These are phyloP conservation scores for Phialophora tarda DNA, from an alignment of 2,329 filamentous ascomycete species.

Conservation along the genomic window DNA sequence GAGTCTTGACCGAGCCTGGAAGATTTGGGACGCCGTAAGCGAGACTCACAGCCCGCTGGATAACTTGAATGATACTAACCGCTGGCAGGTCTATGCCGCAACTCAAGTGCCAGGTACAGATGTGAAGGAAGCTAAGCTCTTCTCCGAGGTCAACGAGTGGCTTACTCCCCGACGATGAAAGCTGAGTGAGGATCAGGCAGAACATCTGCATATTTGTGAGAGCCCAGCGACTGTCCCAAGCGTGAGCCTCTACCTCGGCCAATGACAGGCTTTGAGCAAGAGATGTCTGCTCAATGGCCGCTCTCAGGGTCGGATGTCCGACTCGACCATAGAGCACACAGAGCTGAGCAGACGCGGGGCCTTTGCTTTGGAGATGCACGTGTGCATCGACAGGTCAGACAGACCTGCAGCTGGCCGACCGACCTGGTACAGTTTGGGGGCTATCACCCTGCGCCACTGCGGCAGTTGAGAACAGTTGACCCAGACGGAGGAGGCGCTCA, in stretches of 20 bases:
- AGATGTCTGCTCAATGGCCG: neutral
- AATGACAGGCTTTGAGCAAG: neutral
- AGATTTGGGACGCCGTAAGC: constrained; percentile 67
- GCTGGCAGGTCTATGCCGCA: constrained; percentile 59
- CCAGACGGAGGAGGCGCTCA: neutral
- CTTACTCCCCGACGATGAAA: constrained; percentile 44
- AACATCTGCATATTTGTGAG: neutral
- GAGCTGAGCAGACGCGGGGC: neutral
- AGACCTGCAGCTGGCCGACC: neutral
- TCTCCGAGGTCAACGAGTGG: constrained; percentile 67
- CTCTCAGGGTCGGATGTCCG: neutral
- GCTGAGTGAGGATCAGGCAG: neutral
- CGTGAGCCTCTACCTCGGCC: neutral
- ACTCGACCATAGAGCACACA: neutral
- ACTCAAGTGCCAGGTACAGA: constrained; percentile 61
- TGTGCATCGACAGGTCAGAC: neutral
- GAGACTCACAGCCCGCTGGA: neutral
- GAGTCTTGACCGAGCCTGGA: constrained; percentile 66
- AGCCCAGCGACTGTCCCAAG: neutral
- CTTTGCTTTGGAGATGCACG: neutral
- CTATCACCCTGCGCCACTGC: neutral
- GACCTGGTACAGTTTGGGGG: neutral
- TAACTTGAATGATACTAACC: constrained; percentile 20
- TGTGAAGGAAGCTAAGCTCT: constrained; percentile 59
- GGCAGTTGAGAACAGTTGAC: neutral